Evolutionary conservation across 148 eudicot genomes (phyloP).

Genomic region (Fagopyrum esculentum): DNA sequence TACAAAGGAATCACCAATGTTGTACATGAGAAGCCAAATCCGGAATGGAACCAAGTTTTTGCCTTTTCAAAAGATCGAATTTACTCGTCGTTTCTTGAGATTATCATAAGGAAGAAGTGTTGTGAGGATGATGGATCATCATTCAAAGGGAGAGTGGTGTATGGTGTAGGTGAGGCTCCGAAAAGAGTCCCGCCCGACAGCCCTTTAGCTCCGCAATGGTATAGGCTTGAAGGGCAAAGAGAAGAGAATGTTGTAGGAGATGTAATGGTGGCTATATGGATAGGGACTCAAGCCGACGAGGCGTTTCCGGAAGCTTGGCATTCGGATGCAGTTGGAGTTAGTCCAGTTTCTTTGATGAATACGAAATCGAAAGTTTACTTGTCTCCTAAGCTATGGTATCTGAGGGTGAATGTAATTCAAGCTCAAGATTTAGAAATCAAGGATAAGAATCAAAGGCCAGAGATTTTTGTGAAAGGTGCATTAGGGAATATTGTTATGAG

Average conservation of each 20-base stretch:
- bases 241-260: constrained; percentile 17
- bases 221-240: constrained; percentile 18
- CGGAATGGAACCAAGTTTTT: constrained; percentile 32
- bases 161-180: constrained; percentile 26
- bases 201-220: constrained; percentile 41
- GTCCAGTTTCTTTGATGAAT: constrained; percentile 17
- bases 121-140: constrained; percentile 13
- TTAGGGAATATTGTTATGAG: constrained; percentile 14
- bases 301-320: constrained; percentile 38
- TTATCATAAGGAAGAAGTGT: constrained; percentile 16
- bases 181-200: constrained; percentile 31
- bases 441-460: constrained; percentile 20
- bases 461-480: constrained; percentile 26
- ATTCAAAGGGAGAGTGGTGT: constrained; percentile 23
- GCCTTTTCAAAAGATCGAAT: constrained; percentile 31
- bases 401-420: constrained; percentile 33
- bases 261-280: constrained; percentile 39
- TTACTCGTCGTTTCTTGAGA: constrained; percentile 19
- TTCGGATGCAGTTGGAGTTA: constrained; percentile 26
- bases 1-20: constrained; percentile 24
- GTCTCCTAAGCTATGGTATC: constrained; percentile 38
- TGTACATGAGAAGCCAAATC: constrained; percentile 20
- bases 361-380: constrained; percentile 32
- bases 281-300: constrained; percentile 46
- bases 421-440: constrained; percentile 25